Evolutionary conservation across 2,329 filamentous ascomycete species (phyloP).

Genomic region (Aspergillus alliaceus): DNA sequence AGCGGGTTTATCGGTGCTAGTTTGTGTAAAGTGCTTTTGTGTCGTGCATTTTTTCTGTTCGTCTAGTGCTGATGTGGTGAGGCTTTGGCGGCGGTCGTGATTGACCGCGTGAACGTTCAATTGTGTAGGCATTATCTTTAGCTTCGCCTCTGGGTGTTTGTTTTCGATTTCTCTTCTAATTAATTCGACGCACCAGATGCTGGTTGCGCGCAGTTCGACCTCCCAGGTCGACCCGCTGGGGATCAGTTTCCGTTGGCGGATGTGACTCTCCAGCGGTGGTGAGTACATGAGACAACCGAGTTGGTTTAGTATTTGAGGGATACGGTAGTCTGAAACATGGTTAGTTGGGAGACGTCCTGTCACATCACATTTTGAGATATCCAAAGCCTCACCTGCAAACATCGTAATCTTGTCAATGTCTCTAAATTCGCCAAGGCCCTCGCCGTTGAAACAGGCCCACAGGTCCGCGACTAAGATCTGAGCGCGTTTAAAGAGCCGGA

Average conservation of each 20-base stretch:
- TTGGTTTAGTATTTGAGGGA: conserved; percentile 87
- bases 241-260: conserved; percentile 65
- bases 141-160: conserved; percentile 66
- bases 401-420: conserved; percentile 97
- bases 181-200: conserved; percentile 94
- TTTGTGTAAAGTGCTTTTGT: conserved; percentile 20
- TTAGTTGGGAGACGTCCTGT: conserved; percentile 1
- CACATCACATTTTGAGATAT: neutral
- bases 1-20: conserved; percentile 6
- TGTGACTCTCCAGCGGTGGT: conserved; percentile 70
- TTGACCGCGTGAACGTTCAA: neutral
- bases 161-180: conserved; percentile 77
- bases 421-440: conserved; percentile 74
- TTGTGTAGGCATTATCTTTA: neutral
- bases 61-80: conserved; percentile 7
- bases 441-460: conserved; percentile 91
- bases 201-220: conserved; percentile 84
- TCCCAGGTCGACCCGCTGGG: conserved; percentile 76
- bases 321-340: conserved; percentile 70
- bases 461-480: conserved; percentile 95
- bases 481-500: conserved; percentile 87
- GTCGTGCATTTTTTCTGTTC: conserved; percentile 13
- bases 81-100: neutral
- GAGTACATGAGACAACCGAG: conserved; percentile 83
- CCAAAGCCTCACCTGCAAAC: conserved; percentile 67